Evolutionary conservation across 2,329 filamentous ascomycete species (phyloP), one percentile per base, ranked within the genome.

Genomic region (Trichoderma afroharzianum): DNA sequence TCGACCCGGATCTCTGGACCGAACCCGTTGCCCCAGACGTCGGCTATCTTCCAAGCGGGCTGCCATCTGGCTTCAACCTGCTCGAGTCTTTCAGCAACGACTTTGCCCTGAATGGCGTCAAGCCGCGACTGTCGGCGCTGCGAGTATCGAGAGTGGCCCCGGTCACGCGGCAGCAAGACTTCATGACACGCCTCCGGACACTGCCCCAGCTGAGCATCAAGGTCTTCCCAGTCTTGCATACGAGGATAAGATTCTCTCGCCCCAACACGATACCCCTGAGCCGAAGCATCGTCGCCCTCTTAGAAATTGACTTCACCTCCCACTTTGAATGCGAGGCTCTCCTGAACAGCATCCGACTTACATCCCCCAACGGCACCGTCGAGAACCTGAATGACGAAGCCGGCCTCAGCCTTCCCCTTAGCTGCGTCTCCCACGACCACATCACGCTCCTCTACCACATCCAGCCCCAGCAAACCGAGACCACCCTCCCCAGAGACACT

Each of bases 61-160:
- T 90, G 30, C 90, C 93, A 0, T 87, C 90, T 7, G 90, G 92
- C 2, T 84, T 93, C 73, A 96, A 95, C 79, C 84, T 95, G n/a
- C 87, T 96, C 15, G 91, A 93, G 77, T 87, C 93, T 3, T 92
- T 95, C 73, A 85, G 87, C 67, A 85, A 84, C 73, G 92, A 94
- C 77, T 88, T 90, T 26, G 86, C 86, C 30, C 83, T 94, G 21
- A 83, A 82, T 18, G 88, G 90, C 43, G 82, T 89, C 30, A 85
- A 86, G 74, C 91, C 93, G 61, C 88, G 88, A 33, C 84, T 96
- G 2, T 94, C 92, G 11, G 92, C 93, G 6, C 84, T 92, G 72
- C 86, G 92, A 62, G 92, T 95, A 39, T 93, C 91, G 55, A 88
- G 91, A 73, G 91, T 95, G 5, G 89, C 91, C 7, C 93, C 92